Evolutionary conservation across 495 filamentous ascomycete species (phyloP), one percentile per base, ranked within the genome.

Genomic region (Podospora bellae-mahoneyi): DNA sequence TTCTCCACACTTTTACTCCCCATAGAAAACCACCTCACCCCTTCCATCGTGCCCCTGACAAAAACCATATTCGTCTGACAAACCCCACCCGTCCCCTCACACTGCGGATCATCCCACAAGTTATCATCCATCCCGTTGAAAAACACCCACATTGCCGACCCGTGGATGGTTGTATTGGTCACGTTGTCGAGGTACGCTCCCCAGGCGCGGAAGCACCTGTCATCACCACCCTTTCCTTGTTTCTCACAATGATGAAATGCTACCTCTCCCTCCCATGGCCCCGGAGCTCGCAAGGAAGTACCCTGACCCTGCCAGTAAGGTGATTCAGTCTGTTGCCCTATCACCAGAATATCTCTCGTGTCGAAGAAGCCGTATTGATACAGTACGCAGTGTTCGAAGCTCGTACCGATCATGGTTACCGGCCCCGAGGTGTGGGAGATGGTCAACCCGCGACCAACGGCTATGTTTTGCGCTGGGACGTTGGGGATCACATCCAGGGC

Each of bases 331-430:
- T 93, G 91, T 62, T 91, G 87, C 55, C 87, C 76, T 3, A 83
- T 87, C 72, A 88, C 84, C 77, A 87, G 91, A 62, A 91, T 79
- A 71, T 90, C 86, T 67, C 83, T 72, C 2, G 89, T 88, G 58
- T 83, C 83, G 64, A 81, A 73, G 60, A 92, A 75, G 65, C 90
- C 81, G 74, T 91, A 92, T 77, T 92, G 90, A 81, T 93, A 94
- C 20, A 92, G 77, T 70, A 87, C 84, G 76, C 84, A 83, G 78
- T 92, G 90, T 79, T 92, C 90, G 44, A 87, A 88, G 4, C 87
- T 80, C 0, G 86, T 90, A n/a, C 86, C 90, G 61, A 88, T 90
- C 5, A 88, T 72, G 83, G 86, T 86, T 59, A 79, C 80, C 18
- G 84, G 78, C 19, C 72, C 74, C 16, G 74, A 70, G 28, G 76